Percentiles rank a stretch among this genome's conserved stretches.
Evolutionary conservation across 805 yeast genomes (phyloP).

Genomic region (Tetrapisispora iriomotensis): DNA sequence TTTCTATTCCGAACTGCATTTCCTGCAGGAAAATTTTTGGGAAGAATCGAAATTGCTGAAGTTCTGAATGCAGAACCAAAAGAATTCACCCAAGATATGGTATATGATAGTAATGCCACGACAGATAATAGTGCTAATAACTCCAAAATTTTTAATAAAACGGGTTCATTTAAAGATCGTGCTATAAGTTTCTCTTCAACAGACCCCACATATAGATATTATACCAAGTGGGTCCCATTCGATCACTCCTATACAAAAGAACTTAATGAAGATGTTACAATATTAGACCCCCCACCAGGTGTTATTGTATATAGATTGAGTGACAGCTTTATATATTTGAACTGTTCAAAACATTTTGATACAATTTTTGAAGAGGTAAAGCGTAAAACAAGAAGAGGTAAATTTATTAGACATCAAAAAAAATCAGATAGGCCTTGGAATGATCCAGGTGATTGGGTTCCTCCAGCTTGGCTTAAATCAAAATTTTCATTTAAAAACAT

Average conservation of each 20-base stretch:
- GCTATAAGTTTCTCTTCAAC: too few species aligned
- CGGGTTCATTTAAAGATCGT: background rate
- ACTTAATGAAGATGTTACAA: conserved; percentile 47
- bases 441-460: conserved; percentile 57
- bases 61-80: background rate
- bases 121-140: background rate
- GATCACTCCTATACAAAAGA: conserved; percentile 30
- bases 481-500: conserved; percentile 7
- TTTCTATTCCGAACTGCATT: conserved; percentile 65
- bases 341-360: conserved; percentile 66
- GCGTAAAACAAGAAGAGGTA: conserved; percentile 51
- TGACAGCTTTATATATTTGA: conserved; percentile 76
- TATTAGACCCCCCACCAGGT: conserved; percentile 83
- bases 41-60: conserved; percentile 39
- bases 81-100: background rate
- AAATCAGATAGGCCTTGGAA: conserved; percentile 77
- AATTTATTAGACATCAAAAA: conserved; percentile 26
- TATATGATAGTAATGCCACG: background rate
- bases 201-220: conserved; percentile 25
- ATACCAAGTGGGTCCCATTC: conserved; percentile 64
- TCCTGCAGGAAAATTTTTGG: conserved; percentile 78
- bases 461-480: conserved; percentile 25
- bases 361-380: conserved; percentile 57
- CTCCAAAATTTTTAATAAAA: background rate
- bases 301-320: conserved; percentile 78